Evolutionary conservation across 768 basidiomycete species (phyloP).

Genomic region (Megacollybia marginata): DNA sequence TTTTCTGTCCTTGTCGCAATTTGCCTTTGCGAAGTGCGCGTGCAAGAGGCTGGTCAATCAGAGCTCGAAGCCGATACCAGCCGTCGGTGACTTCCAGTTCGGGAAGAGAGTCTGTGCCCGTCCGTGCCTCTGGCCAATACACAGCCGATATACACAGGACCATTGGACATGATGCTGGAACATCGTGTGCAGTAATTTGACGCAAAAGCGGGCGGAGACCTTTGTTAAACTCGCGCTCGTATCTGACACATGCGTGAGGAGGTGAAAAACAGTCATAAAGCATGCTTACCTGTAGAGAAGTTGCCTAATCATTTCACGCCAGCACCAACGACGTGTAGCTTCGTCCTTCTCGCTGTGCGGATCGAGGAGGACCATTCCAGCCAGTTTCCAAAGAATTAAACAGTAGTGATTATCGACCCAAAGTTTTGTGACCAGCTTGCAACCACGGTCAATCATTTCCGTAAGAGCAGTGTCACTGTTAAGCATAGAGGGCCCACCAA

Average conservation of each 20-base stretch:
- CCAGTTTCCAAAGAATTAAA: constrained; percentile 91
- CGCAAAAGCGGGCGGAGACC: constrained; percentile 79
- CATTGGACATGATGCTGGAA: constrained; percentile 72
- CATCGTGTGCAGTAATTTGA: constrained; percentile 77
- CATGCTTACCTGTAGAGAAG: constrained; percentile 69
- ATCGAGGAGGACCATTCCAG: constrained; percentile 72
- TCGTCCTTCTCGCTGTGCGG: constrained; percentile 49
- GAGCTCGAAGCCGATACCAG: constrained; percentile 85
- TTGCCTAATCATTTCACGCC: constrained; percentile 75
- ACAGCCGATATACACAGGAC: constrained; percentile 79
- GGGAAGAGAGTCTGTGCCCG: constrained; percentile 32
- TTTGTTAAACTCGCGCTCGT: constrained; percentile 78
- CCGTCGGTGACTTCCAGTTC: constrained; percentile 94
- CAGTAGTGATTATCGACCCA: constrained; percentile 96
- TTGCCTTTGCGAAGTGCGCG: constrained; percentile 61
- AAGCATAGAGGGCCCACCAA: constrained; percentile 17
- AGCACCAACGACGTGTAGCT: constrained; percentile 63
- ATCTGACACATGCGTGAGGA: constrained; percentile 38
- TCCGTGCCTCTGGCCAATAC: constrained; percentile 41
- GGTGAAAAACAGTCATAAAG: background rate
- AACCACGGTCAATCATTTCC: constrained; percentile 50
- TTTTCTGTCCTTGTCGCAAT: constrained; percentile 75
- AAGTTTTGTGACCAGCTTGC: constrained; percentile 55
- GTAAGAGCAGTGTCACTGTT: constrained; percentile 50
- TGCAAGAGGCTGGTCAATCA: constrained; percentile 64